A percentile compares a stretch with the other conserved stretches of the same genome.
phyloP scores from a whole-genome alignment of 148 eudicot species.

The Polygonum maritimum region DNA sequence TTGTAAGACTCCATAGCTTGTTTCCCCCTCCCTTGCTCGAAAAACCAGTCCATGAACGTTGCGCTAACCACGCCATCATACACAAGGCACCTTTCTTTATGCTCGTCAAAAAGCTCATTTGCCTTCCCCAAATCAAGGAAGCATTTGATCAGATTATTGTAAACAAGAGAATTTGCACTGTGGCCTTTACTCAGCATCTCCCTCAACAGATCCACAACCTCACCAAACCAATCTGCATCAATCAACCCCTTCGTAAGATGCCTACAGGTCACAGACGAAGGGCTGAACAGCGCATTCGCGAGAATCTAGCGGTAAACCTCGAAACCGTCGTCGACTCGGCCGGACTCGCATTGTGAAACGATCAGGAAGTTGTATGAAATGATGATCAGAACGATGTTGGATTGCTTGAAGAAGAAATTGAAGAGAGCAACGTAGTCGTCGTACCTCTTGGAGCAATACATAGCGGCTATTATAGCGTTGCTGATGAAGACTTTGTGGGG shows the following conservation, averaged over 20 bases:
- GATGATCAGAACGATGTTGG: constrained; percentile 53
- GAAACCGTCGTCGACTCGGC: constrained; percentile 34
- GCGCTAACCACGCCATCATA: constrained; percentile 80
- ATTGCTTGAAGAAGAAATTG: constrained; percentile 55
- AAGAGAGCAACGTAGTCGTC: constrained; percentile 49
- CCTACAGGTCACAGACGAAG: constrained; percentile 57
- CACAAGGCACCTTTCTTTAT: constrained; percentile 64
- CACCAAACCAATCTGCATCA: constrained; percentile 46
- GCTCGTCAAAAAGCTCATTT: constrained; percentile 70
- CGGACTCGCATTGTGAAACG: constrained; percentile 40
- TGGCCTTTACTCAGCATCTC: constrained; percentile 72
- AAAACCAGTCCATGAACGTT: constrained; percentile 83
- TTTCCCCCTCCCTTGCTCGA: constrained; percentile 43
- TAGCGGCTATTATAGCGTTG: constrained; percentile 70
- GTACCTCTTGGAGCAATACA: constrained; percentile 53
- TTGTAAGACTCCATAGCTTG: constrained; percentile 78
- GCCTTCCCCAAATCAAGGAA: constrained; percentile 63
- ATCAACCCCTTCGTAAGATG: constrained; percentile 68
- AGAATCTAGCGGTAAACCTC: constrained; percentile 41
- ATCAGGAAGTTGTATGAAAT: constrained; percentile 60
- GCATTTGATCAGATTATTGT: constrained; percentile 63
- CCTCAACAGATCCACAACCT: constrained; percentile 49
- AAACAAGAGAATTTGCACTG: constrained; percentile 75
- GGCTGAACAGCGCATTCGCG: constrained; percentile 53
- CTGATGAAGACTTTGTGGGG: constrained; percentile 93